Conservation (phyloP, 306 rosid genomes). For the Fragaria vesca region DNA sequence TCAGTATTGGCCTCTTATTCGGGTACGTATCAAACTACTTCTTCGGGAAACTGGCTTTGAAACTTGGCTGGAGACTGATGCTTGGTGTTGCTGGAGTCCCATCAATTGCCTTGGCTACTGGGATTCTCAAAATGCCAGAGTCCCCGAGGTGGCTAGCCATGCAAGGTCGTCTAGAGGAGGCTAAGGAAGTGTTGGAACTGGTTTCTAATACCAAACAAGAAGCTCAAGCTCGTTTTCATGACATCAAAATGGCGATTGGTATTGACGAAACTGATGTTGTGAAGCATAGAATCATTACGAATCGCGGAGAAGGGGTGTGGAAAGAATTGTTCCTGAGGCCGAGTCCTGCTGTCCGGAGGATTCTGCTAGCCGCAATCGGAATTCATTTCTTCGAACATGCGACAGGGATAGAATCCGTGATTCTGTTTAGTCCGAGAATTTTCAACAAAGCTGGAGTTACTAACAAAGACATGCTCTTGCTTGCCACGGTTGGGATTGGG, state of each 20-base stretch:
- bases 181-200: conserved; percentile 35
- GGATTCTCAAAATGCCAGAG: conserved; percentile 67
- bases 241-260: conserved; percentile 60
- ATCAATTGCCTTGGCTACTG: conserved; percentile 46
- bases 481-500: conserved; percentile 70
- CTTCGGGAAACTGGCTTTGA: conserved; percentile 45
- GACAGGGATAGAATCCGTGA: conserved; percentile 75
- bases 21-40: conserved; percentile 69
- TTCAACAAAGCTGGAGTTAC: conserved; percentile 69
- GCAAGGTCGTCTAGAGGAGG: conserved; percentile 58
- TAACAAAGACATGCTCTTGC: conserved; percentile 51
- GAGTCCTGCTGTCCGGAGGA: conserved; percentile 58
- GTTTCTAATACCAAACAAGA: conserved; percentile 53
- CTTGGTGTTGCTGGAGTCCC: conserved; percentile 75
- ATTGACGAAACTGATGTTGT: conserved; percentile 33
- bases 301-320: conserved; percentile 53
- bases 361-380: conserved; percentile 60
- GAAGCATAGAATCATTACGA: not conserved
- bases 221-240: conserved; percentile 51
- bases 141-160: conserved; percentile 88
- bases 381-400: conserved; percentile 81
- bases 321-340: conserved; percentile 59
- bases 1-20: conserved; percentile 66
- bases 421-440: conserved; percentile 78
- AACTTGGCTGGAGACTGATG: conserved; percentile 86